phyloP scores from a whole-genome alignment of 495 filamentous ascomycete species.

The Xylaria scruposa region DNA sequence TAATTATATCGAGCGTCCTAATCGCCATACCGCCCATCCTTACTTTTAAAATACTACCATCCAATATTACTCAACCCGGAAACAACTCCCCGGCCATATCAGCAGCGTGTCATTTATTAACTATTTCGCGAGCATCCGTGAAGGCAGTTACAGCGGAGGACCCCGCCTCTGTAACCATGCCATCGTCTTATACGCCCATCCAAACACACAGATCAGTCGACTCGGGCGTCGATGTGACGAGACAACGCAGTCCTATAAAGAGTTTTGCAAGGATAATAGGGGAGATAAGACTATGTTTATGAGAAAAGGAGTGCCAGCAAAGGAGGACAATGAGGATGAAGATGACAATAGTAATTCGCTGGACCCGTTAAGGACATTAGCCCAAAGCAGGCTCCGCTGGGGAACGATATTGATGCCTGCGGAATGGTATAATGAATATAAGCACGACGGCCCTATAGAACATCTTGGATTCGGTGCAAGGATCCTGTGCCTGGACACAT shows the following conservation, averaged over 20 bases:
- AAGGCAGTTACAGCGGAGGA: too few species aligned
- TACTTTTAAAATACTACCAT: constrained; percentile 23
- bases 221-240: too few species aligned
- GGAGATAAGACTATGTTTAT: too few species aligned
- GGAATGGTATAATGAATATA: not conserved
- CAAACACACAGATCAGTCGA: too few species aligned
- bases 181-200: too few species aligned
- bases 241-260: too few species aligned
- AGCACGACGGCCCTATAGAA: not conserved
- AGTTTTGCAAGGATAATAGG: too few species aligned
- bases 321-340: not conserved
- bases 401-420: not conserved
- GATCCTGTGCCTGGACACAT: constrained; percentile 1
- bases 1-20: constrained; percentile 22
- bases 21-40: constrained; percentile 25
- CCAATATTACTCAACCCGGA: constrained; percentile 30
- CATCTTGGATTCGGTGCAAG: not conserved
- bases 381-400: constrained; percentile 2
- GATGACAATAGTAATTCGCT: not conserved
- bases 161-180: too few species aligned
- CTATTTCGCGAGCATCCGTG: too few species aligned
- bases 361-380: not conserved
- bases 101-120: constrained; percentile 33
- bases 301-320: too few species aligned
- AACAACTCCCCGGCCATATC: constrained; percentile 35